Percentiles rank a stretch among this genome's conserved stretches.
Evolutionary conservation across 768 basidiomycete genomes (phyloP).

Genomic region (Boletus reticuloceps): DNA sequence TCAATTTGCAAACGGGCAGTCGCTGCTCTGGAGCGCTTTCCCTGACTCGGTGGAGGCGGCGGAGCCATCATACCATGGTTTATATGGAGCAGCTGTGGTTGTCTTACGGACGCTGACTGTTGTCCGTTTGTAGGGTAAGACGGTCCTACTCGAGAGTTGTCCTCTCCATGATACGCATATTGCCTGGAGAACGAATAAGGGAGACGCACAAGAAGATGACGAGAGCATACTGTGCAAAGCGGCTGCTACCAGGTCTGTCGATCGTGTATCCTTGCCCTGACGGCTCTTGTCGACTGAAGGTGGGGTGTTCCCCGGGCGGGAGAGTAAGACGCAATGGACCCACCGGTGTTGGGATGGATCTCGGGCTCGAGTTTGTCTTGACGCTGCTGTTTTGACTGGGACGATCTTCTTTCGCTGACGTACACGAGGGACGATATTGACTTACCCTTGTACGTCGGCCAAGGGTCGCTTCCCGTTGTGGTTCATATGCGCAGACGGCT

Average conservation of each 20-base stretch:
- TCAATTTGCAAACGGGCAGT: constrained; percentile 12
- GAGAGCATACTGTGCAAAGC: constrained; percentile 45
- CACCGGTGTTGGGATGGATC: constrained; percentile 50
- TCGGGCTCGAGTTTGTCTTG: constrained; percentile 57
- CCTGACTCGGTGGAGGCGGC: constrained; percentile 25
- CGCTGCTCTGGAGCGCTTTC: constrained; percentile 24
- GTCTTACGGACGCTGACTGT: constrained; percentile 35
- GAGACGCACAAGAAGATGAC: constrained; percentile 4
- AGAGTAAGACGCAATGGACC: constrained; percentile 68
- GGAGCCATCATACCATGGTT: constrained; percentile 32
- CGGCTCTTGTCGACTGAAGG: constrained; percentile 30
- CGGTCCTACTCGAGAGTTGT: constrained; percentile 39
- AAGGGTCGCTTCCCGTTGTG: constrained; percentile 66
- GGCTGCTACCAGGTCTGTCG: constrained; percentile 49
- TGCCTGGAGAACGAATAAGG: constrained; percentile 44
- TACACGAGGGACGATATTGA: background rate
- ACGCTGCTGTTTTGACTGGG: constrained; percentile 19
- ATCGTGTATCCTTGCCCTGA: constrained; percentile 8
- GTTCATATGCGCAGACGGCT: constrained; percentile 43
- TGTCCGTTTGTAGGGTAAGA: constrained; percentile 44
- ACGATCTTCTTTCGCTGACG: background rate
- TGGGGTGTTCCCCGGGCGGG: constrained; percentile 52
- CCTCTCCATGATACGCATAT: constrained; percentile 60
- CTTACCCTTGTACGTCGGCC: constrained; percentile 44
- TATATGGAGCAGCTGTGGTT: constrained; percentile 33